A percentile compares a stretch with the other conserved stretches of the same genome.
These are phyloP conservation scores for Calonectria honghensis DNA, from an alignment of 2,329 filamentous ascomycete species.

Conservation along the genomic window DNA sequence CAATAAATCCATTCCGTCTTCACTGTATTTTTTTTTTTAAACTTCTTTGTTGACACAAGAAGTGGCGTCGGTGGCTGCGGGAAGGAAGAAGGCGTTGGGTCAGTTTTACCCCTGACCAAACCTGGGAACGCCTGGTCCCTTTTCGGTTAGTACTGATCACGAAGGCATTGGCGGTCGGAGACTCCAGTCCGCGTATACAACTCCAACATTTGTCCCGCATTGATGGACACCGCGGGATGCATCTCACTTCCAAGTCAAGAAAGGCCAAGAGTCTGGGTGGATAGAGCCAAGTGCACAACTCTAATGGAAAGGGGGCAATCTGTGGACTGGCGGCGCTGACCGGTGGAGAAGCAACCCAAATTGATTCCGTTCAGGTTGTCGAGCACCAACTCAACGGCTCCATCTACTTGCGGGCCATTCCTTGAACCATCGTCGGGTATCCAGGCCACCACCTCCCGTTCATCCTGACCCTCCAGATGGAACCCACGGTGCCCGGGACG, in stretches of 20 bases:
- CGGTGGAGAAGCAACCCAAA: constrained; percentile 32
- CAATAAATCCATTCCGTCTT: background rate
- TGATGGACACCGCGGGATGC: constrained; percentile 10
- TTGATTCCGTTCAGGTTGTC: constrained; percentile 1
- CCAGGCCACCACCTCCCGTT: constrained; percentile 6
- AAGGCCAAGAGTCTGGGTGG: constrained; percentile 22
- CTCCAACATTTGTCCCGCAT: background rate
- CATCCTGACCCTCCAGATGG: background rate
- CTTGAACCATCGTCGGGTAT: constrained; percentile 1
- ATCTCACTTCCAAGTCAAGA: constrained; percentile 3
- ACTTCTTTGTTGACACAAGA: background rate
- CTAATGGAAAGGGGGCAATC: constrained; percentile 35
- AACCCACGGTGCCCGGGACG: background rate
- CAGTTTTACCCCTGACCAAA: constrained; percentile 30
- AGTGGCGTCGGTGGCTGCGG: constrained; percentile 36
- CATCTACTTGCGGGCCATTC: background rate
- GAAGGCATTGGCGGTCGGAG: constrained; percentile 19
- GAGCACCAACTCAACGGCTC: constrained; percentile 23
- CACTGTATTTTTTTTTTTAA: constrained; percentile 8
- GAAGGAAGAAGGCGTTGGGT: constrained; percentile 30
- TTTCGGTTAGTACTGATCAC: constrained; percentile 22
- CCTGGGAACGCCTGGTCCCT: constrained; percentile 16
- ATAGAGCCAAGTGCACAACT: constrained; percentile 41
- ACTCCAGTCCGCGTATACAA: constrained; percentile 31
- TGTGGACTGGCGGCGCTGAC: background rate